Evolutionary conservation across 805 yeast species (phyloP).

Genomic region (Lipomyces lipofer): DNA sequence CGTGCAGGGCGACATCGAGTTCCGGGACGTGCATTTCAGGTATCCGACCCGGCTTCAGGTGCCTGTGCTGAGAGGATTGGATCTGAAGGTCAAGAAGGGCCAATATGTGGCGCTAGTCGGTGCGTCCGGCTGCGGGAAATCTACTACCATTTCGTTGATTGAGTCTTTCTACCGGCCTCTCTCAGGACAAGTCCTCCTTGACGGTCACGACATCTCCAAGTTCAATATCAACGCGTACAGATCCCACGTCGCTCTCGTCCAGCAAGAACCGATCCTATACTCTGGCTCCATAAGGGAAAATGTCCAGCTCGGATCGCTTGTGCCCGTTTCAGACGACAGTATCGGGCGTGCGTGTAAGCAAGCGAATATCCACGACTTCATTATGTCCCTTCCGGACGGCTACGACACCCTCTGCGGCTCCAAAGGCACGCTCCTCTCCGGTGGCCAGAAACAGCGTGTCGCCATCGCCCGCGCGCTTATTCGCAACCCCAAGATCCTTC

Average conservation of each 20-base stretch:
- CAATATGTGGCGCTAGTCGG: slow-evolving; percentile 87
- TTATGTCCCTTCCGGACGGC: slow-evolving; percentile 53
- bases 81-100: slow-evolving; percentile 61
- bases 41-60: slow-evolving; percentile 40
- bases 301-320: slow-evolving; percentile 47
- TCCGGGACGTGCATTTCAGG: slow-evolving; percentile 42
- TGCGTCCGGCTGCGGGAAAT: slow-evolving; percentile 61
- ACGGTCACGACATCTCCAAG: slow-evolving; percentile 52
- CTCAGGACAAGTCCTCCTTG: slow-evolving; percentile 52
- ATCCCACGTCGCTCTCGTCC: slow-evolving; percentile 57
- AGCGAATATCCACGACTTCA: slow-evolving; percentile 56
- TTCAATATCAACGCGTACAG: slow-evolving; percentile 55
- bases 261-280: slow-evolving; percentile 61
- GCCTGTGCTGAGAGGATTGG: slow-evolving; percentile 36
- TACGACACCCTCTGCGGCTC: slow-evolving; percentile 52
- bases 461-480: slow-evolving; percentile 66
- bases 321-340: slow-evolving; percentile 44
- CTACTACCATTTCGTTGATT: slow-evolving; percentile 52
- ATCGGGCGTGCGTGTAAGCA: slow-evolving; percentile 48
- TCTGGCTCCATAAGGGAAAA: slow-evolving; percentile 81
- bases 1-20: slow-evolving; percentile 51
- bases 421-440: slow-evolving; percentile 55
- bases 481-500: slow-evolving; percentile 55
- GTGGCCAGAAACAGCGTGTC: slow-evolving; percentile 66
- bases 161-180: slow-evolving; percentile 55